Evolutionary conservation across 2,329 filamentous ascomycete genomes (phyloP), one percentile per base, ranked within the genome.

Genomic region (Fusarium redolens): DNA sequence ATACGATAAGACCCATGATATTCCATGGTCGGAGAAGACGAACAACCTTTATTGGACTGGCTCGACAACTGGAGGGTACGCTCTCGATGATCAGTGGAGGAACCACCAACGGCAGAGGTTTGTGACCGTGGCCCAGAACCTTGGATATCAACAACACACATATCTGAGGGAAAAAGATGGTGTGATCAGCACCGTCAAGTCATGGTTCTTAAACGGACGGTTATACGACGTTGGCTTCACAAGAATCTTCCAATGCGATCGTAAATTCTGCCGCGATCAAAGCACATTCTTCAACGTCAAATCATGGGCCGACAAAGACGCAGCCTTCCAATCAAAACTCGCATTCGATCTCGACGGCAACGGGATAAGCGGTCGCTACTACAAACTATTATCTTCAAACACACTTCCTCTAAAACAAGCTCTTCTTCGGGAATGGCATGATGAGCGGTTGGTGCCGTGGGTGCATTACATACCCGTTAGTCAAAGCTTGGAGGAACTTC

Each of bases 21-120:
- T 83, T 0, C 74, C 79, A 0, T 91, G 88, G 87, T 77, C 85
- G 1, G 51, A 80, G 10, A 91, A 91, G 72, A 71, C 71, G 3
- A 84, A 86, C 40, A 84, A 83, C 5, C 74, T 90, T 0, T 90
- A 90, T 75, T 91, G 89, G 89, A 84, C 85, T 0, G 89, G 89
- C 0, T 88, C 85, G 0, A 88, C 83, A 0, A 89, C 88, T 0
- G 89, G 88, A 5, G 87, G 83, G 0, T 84, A 80, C 43, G 80
- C 78, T 1, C 67, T 69, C 1, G 75, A 79, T 14, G 69, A 77
- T 4, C 61, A 75, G 1, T 88, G 86, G 86, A 70, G 68, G 2
- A 55, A 77, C 2, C 84, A 81, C 44, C 88, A 90, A 25, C 83
- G 88, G 2, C 86, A 89, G 73, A 76, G 86, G 66, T 83, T 86